These are phyloP conservation scores for Phytophthora chlamydospora DNA, from an alignment of 352 stramenopile species.

Conservation along the genomic window DNA sequence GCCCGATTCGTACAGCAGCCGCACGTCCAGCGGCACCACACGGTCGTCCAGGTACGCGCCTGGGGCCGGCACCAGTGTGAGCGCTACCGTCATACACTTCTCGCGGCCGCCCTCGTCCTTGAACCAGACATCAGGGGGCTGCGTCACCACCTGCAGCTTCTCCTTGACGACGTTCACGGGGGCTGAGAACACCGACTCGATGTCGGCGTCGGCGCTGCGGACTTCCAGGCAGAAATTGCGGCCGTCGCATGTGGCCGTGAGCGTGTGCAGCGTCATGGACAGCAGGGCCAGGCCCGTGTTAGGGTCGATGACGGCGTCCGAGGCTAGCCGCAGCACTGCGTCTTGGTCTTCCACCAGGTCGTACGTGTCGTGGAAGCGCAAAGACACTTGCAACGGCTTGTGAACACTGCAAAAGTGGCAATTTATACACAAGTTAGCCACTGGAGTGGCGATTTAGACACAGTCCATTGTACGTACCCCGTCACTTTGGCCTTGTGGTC, in stretches of 20 bases:
- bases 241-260: constrained; percentile 64
- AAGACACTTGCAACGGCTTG: constrained; percentile 55
- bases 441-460: background rate
- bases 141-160: constrained; percentile 76
- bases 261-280: constrained; percentile 49
- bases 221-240: constrained; percentile 78
- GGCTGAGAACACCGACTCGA: constrained; percentile 70
- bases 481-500: constrained; percentile 61
- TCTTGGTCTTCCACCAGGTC: constrained; percentile 72
- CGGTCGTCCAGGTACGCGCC: constrained; percentile 76
- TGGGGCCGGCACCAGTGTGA: constrained; percentile 79
- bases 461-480: constrained; percentile 37
- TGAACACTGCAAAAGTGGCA: constrained; percentile 26
- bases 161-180: constrained; percentile 77
- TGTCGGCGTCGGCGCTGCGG: constrained; percentile 48
- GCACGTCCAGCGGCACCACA: constrained; percentile 72
- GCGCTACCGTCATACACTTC: constrained; percentile 93
- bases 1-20: constrained; percentile 86
- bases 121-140: constrained; percentile 94
- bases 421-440: constrained; percentile 10
- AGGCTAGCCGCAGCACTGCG: constrained; percentile 36
- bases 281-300: constrained; percentile 53
- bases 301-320: constrained; percentile 37
- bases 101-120: constrained; percentile 97
- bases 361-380: constrained; percentile 82